These are phyloP conservation scores for Paramyrothecium sp. DNA, from an alignment of 2,329 filamentous ascomycete genomes.

Conservation along the genomic window DNA sequence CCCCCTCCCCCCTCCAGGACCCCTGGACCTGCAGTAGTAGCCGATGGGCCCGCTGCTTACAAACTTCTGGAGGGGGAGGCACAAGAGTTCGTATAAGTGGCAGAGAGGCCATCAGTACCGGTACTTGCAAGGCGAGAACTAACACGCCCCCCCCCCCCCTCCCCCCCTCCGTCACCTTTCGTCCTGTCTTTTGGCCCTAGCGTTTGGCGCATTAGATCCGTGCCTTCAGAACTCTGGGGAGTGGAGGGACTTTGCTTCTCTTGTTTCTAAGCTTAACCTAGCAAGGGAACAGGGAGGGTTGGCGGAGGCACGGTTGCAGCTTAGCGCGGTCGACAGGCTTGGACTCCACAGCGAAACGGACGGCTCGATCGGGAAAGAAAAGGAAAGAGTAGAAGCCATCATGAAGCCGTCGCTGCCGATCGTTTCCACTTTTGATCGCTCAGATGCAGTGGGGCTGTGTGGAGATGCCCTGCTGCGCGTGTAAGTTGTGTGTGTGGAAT, in stretches of 20 bases:
- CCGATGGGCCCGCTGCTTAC: background rate
- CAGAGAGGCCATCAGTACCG: background rate
- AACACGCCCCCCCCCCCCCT: background rate
- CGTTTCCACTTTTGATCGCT: background rate
- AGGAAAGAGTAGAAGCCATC: background rate
- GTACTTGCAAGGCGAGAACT: background rate
- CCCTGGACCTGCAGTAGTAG: conserved; percentile 19
- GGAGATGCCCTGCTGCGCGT: too few species aligned
- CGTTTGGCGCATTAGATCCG: background rate
- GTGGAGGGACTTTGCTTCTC: background rate
- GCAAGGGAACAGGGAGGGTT: background rate
- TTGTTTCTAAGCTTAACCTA: background rate
- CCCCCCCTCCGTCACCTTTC: background rate
- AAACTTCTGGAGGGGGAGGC: background rate
- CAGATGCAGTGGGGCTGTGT: too few species aligned
- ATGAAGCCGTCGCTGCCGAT: background rate
- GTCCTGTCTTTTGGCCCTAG: background rate
- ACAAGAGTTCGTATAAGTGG: conserved; percentile 1
- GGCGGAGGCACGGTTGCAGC: too few species aligned
- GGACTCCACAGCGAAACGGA: background rate
- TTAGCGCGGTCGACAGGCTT: background rate
- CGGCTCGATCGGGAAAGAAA: background rate
- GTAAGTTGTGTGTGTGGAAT: too few species aligned
- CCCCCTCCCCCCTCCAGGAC: background rate
- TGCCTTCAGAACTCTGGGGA: background rate